A percentile compares a stretch with the other conserved stretches of the same genome.
Evolutionary conservation across 148 eudicot genomes (phyloP).

Genomic region (Persicaria maculosa): DNA sequence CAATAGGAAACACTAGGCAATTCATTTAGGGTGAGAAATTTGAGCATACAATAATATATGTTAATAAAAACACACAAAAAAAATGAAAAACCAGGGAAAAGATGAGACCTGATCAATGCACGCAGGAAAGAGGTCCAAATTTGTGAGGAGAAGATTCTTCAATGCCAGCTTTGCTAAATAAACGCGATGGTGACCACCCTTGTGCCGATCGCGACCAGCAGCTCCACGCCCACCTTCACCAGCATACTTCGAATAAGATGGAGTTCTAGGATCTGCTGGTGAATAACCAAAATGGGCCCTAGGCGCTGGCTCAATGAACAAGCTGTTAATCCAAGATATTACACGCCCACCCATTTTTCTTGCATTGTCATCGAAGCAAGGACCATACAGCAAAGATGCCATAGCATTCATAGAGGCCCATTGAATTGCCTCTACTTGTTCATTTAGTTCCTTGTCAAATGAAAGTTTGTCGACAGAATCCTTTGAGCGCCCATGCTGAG

Average conservation of each 20-base stretch:
- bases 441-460: slow-evolving; percentile 86
- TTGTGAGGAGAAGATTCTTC: slow-evolving; percentile 90
- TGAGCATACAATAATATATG: not conserved
- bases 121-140: slow-evolving; percentile 94
- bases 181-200: slow-evolving; percentile 88
- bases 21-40: not conserved
- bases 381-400: slow-evolving; percentile 95
- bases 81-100: not conserved
- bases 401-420: slow-evolving; percentile 98
- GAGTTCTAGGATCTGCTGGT: slow-evolving; percentile 99
- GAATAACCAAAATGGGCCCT: slow-evolving; percentile 95
- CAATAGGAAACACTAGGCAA: not conserved
- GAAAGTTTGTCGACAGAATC: slow-evolving; percentile 94
- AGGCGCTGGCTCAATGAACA: slow-evolving; percentile 95
- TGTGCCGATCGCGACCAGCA: slow-evolving; percentile 84
- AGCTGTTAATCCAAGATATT: slow-evolving; percentile 93
- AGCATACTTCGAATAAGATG: slow-evolving; percentile 75
- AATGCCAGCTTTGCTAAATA: slow-evolving; percentile 87
- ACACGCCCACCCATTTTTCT: slow-evolving; percentile 98
- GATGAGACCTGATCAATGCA: slow-evolving; percentile 93
- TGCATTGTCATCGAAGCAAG: slow-evolving; percentile 98
- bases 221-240: slow-evolving; percentile 84
- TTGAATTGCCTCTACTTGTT: slow-evolving; percentile 97
- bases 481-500: slow-evolving; percentile 87
- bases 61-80: not conserved